These are phyloP conservation scores for Malbranchea cinnamomea DNA, from an alignment of 2,329 filamentous ascomycete genomes.

Conservation along the genomic window DNA sequence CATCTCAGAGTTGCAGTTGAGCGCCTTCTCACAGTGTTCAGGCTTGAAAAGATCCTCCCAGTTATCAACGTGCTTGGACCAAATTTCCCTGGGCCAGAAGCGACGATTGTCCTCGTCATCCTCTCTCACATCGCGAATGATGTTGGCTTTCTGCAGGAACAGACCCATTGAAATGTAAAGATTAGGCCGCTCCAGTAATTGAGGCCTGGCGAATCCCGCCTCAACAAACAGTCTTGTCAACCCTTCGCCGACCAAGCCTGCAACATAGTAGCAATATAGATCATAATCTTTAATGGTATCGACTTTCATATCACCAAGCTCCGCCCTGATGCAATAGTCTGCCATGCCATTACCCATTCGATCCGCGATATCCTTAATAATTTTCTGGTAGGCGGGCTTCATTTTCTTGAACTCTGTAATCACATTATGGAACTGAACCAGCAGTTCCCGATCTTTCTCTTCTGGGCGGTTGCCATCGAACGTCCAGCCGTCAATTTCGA, in stretches of 20 bases:
- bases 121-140: conserved; percentile 88
- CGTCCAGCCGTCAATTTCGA: conserved; percentile 79
- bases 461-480: conserved; percentile 73
- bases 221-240: conserved; percentile 81
- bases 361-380: conserved; percentile 82
- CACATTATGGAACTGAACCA: conserved; percentile 83
- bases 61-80: conserved; percentile 82
- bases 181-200: conserved; percentile 59
- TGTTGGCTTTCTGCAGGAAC: conserved; percentile 96
- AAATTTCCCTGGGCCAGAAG: conserved; percentile 94
- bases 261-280: conserved; percentile 94
- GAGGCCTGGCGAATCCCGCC: conserved; percentile 71
- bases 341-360: conserved; percentile 99
- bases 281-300: conserved; percentile 81
- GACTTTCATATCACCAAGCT: conserved; percentile 65
- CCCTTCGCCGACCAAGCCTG: conserved; percentile 94
- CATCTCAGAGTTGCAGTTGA: conserved; percentile 87
- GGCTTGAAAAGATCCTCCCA: conserved; percentile 85
- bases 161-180: conserved; percentile 94
- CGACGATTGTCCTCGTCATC: conserved; percentile 75
- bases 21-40: conserved; percentile 58
- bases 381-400: conserved; percentile 66
- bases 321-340: conserved; percentile 75
- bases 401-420: conserved; percentile 76
- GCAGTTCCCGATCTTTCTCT: conserved; percentile 85